phyloP scores from a whole-genome alignment of 2,329 filamentous ascomycete genomes.

The Pyrenochaeta sp. region DNA sequence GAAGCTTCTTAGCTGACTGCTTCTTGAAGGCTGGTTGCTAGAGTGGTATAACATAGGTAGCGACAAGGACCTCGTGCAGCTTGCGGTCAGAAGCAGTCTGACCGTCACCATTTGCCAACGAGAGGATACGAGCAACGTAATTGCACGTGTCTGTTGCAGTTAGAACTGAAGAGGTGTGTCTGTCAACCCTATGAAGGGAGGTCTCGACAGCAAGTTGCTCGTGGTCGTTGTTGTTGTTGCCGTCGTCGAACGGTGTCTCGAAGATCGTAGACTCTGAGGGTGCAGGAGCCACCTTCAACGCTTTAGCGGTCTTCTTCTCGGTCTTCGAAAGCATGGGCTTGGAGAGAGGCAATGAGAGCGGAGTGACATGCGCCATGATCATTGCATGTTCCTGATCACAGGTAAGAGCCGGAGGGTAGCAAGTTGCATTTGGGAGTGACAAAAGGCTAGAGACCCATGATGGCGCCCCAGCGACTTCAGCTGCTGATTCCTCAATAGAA shows the following conservation, averaged over 20 bases:
- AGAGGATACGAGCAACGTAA: not conserved
- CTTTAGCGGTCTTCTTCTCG: not conserved
- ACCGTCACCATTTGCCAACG: constrained; percentile 1
- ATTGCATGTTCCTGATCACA: not conserved
- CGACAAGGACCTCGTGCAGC: not conserved
- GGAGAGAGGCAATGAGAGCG: not conserved
- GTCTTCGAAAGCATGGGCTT: not conserved
- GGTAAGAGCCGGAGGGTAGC: constrained; percentile 1
- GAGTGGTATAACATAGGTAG: not conserved
- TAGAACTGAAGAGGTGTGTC: not conserved
- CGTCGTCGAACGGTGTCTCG: not conserved
- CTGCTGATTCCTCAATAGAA: not conserved
- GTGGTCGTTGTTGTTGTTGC: not conserved
- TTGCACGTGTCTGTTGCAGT: not conserved
- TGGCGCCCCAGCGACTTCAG: not conserved
- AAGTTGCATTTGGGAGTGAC: not conserved
- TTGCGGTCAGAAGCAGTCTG: not conserved
- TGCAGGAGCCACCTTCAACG: not conserved
- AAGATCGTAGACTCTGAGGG: not conserved
- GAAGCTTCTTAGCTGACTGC: not conserved
- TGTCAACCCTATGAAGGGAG: not conserved
- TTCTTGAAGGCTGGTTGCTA: not conserved
- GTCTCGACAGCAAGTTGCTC: not conserved
- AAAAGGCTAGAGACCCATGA: not conserved
- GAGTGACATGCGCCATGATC: not conserved